Evolutionary conservation across 345 rosid genomes (phyloP).

Genomic region (Salix udensis): DNA sequence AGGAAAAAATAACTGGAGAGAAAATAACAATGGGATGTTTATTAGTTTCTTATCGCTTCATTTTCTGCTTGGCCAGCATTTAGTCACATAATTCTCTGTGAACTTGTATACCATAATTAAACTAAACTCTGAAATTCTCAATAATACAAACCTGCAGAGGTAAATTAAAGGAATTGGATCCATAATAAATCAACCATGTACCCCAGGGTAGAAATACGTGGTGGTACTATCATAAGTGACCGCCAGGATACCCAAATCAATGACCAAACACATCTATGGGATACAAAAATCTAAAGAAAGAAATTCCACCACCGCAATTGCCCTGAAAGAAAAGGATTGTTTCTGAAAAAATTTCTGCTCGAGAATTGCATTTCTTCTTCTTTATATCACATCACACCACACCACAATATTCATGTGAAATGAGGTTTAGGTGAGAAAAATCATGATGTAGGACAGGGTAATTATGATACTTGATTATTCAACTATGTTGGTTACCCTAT

Average conservation of each 20-base stretch:
- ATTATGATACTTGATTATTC: too few relatives aligned
- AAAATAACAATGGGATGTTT: background rate
- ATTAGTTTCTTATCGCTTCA: background rate
- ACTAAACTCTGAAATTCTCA: background rate
- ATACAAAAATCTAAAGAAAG: background rate
- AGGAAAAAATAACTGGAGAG: background rate
- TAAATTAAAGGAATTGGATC: background rate
- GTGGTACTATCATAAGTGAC: background rate
- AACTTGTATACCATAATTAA: background rate
- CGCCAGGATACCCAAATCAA: background rate
- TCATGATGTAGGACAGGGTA: too few relatives aligned
- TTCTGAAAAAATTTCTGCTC: background rate
- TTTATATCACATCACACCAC: too few relatives aligned
- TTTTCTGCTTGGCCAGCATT: background rate
- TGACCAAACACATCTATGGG: background rate
- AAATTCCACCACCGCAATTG: background rate
- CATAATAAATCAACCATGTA: background rate
- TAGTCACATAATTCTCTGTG: background rate
- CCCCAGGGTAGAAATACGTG: background rate
- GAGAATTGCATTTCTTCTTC: too few relatives aligned
- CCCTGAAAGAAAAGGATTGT: background rate
- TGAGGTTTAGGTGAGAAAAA: too few relatives aligned
- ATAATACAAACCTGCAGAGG: background rate
- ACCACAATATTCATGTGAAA: too few relatives aligned
- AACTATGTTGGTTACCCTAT: too few relatives aligned